Base-by-base conservation (phyloP, 352 stramenopile genomes). In the Phytophthora meadii region DNA sequence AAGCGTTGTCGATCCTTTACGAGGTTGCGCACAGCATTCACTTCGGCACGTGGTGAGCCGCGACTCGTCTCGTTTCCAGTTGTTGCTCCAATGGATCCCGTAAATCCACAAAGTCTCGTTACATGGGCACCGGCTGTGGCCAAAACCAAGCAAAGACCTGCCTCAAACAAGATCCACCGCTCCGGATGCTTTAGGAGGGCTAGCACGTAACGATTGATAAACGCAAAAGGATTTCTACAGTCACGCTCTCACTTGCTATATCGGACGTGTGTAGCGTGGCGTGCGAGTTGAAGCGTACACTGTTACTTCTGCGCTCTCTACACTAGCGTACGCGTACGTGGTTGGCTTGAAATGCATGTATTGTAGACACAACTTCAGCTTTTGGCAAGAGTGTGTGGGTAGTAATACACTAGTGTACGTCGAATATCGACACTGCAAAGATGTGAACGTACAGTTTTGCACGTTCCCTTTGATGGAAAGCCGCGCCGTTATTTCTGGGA, bases 61-160 rank as follows among this genome's bases (percentile, higher is more conserved):
- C 30, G 54, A 46, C 48, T 70, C 49, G 49, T 70, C 60, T 67
- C 53, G 66, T 74, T 70, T 72, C 58, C 51, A 44, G 47, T 52
- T 32, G 46, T 46, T 58, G 24, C 2, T 9, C 27, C 5, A 41
- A 28, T 39, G 34, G 49, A 51, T 57, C 41, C 40, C 45, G 47
- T 40, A 40, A 47, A 30, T 54, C 60, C 65, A 74, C 42, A 66
- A 73, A 65, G 25, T 61, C 32, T 30, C 41, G 45, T 58, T 65
- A 61, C 41, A 28, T 42, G 54, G 25, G 32, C 27, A 34, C 37
- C 53, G 41, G 47, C 65, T 66, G 60, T 47, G 49, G 39, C 27
- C 27, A 28, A 36, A 34, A 28, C 10, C 14, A 51, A 53, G 22
- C 36, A 59, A 48, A 37, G 12, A 49, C 22, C 34, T 17, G 10